Conservation (phyloP, 2,329 filamentous ascomycete genomes). For the Eurotiales sp. region DNA sequence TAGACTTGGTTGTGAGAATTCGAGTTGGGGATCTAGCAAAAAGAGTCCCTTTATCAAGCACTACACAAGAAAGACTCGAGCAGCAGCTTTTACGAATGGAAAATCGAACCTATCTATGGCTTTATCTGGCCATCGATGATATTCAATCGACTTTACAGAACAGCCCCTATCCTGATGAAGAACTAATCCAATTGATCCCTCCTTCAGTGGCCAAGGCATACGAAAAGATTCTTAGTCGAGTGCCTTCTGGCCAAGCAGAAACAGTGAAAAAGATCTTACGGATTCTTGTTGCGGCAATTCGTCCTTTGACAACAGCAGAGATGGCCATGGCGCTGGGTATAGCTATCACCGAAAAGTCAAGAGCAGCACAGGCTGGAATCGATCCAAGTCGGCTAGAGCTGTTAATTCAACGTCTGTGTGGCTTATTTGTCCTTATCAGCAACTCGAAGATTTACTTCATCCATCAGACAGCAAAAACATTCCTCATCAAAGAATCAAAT, state of each 20-base stretch:
- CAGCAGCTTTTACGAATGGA: slow-evolving; percentile 26
- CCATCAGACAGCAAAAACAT: slow-evolving; percentile 41
- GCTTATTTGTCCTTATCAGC: slow-evolving; percentile 34
- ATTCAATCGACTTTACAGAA: slow-evolving; percentile 19
- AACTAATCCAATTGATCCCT: slow-evolving; percentile 17
- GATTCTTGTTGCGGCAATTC: slow-evolving; percentile 17
- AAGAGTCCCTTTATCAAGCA: slow-evolving; percentile 13
- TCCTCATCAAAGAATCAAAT: slow-evolving; percentile 22
- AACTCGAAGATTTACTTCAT: slow-evolving; percentile 34
- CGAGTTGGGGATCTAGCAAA: slow-evolving; percentile 18
- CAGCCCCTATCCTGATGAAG: slow-evolving; percentile 18
- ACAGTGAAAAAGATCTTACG: slow-evolving; percentile 16
- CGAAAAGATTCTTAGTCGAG: slow-evolving; percentile 16
- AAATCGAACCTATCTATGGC: slow-evolving; percentile 41
- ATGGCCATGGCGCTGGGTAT: slow-evolving; percentile 17
- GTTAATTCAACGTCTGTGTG: slow-evolving; percentile 30
- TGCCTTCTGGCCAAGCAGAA: neutral
- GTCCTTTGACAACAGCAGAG: slow-evolving; percentile 18
- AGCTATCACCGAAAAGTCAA: slow-evolving; percentile 5
- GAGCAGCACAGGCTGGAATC: slow-evolving; percentile 16
- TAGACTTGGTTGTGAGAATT: slow-evolving; percentile 22
- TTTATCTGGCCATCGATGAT: slow-evolving; percentile 31
- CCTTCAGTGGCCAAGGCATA: slow-evolving; percentile 24
- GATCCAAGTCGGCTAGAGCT: slow-evolving; percentile 14
- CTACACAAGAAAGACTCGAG: slow-evolving; percentile 19